A percentile compares a stretch with the other conserved stretches of the same genome.
phyloP scores from a whole-genome alignment of 768 basidiomycete genomes.

The Boletus tomentosulus region DNA sequence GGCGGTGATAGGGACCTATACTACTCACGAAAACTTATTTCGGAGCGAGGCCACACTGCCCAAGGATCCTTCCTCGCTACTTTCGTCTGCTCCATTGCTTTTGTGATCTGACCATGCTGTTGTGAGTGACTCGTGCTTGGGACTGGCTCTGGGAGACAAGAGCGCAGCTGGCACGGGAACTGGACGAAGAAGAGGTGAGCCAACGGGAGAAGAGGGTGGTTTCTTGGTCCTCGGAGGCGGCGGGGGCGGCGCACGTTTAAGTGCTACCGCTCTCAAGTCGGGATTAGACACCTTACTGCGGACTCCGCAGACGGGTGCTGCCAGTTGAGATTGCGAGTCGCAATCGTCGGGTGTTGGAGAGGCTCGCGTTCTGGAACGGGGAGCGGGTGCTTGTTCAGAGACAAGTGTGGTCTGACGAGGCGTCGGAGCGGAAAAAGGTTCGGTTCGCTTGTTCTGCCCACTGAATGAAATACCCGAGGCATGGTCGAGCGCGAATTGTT shows the following conservation, averaged over 20 bases:
- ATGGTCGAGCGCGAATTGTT: constrained; percentile 53
- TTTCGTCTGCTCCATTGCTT: constrained; percentile 6
- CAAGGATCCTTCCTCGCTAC: constrained; percentile 11
- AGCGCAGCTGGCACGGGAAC: constrained; percentile 38
- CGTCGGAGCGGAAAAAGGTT: neutral
- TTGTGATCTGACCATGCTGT: neutral
- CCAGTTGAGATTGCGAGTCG: constrained; percentile 16
- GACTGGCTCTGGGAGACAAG: constrained; percentile 17
- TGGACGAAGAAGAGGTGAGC: constrained; percentile 52
- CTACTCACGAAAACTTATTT: constrained; percentile 47
- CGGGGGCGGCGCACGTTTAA: constrained; percentile 54
- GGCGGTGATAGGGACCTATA: neutral
- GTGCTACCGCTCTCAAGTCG: constrained; percentile 40
- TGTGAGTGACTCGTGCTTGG: constrained; percentile 12
- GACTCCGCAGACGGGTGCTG: constrained; percentile 31
- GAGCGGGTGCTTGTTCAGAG: constrained; percentile 31
- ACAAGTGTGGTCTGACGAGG: constrained; percentile 15
- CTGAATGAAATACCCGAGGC: constrained; percentile 4
- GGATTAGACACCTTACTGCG: constrained; percentile 51
- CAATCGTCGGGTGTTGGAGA: constrained; percentile 19
- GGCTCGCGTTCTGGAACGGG: constrained; percentile 42
- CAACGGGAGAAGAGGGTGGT: constrained; percentile 34
- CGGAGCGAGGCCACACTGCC: constrained; percentile 40
- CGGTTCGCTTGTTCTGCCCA: neutral
- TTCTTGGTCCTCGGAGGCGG: constrained; percentile 38